Evolutionary conservation across 768 basidiomycete species (phyloP).

Genomic region (Lactifluus volemus): DNA sequence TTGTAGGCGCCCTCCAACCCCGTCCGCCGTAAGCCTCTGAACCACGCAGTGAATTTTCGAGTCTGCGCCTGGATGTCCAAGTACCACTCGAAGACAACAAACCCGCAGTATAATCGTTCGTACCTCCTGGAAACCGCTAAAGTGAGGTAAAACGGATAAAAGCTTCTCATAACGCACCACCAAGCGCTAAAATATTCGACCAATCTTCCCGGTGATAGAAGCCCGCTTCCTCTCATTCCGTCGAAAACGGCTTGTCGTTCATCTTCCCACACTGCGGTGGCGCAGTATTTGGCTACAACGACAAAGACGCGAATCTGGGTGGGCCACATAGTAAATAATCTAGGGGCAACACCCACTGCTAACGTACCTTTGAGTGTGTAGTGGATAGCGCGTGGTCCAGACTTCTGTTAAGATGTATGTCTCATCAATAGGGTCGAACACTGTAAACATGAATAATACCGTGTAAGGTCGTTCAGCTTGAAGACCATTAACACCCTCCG

Average conservation of each 20-base stretch:
- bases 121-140: constrained; percentile 42
- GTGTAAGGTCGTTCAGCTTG: constrained; percentile 79
- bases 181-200: constrained; percentile 48
- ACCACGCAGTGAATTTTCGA: constrained; percentile 52
- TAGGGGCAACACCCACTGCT: neutral
- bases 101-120: constrained; percentile 40
- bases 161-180: constrained; percentile 44
- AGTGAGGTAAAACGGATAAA: neutral
- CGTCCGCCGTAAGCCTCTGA: constrained; percentile 46
- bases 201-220: constrained; percentile 40
- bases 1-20: constrained; percentile 60
- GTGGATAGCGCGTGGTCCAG: constrained; percentile 82
- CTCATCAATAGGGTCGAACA: neutral
- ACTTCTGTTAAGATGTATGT: constrained; percentile 42
- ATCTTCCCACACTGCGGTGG: constrained; percentile 68
- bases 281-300: constrained; percentile 85
- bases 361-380: constrained; percentile 65
- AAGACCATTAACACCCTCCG: constrained; percentile 75
- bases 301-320: constrained; percentile 80
- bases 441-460: constrained; percentile 32
- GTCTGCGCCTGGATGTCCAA: constrained; percentile 56
- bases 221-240: constrained; percentile 40
- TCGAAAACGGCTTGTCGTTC: constrained; percentile 34
- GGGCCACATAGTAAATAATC: constrained; percentile 19
- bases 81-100: constrained; percentile 46